A percentile compares a stretch with the other conserved stretches of the same genome.
phyloP scores from a whole-genome alignment of 164 flowering plant species.

The Magnolia changhungtana region DNA sequence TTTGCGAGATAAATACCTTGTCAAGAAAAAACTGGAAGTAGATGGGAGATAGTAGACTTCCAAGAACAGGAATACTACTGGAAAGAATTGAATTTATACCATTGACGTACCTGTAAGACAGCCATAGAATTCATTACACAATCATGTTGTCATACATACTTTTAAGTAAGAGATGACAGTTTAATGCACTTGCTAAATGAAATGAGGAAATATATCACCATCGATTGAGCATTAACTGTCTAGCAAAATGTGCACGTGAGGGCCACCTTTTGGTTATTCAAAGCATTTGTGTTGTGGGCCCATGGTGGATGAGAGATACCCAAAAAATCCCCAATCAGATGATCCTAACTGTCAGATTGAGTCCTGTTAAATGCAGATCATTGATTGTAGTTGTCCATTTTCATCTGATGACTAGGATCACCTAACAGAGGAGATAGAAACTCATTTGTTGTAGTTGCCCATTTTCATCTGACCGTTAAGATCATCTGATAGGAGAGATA shows the following conservation, averaged over 20 bases:
- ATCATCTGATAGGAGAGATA: too few relatives aligned
- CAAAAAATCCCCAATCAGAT: neutral
- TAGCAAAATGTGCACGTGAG: too few relatives aligned
- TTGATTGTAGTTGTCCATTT: too few relatives aligned
- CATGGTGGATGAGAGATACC: neutral
- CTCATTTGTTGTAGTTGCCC: too few relatives aligned
- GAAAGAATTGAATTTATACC: slow-evolving; percentile 73
- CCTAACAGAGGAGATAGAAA: too few relatives aligned
- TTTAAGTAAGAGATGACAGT: too few relatives aligned
- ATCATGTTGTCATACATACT: neutral
- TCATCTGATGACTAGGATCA: too few relatives aligned
- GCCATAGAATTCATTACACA: neutral
- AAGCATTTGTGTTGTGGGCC: too few relatives aligned
- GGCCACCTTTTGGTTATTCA: too few relatives aligned
- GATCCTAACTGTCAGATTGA: neutral
- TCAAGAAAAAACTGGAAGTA: slow-evolving; percentile 96
- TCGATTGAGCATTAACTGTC: too few relatives aligned
- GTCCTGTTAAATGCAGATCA: neutral
- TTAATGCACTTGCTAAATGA: neutral
- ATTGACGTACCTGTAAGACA: slow-evolving; percentile 79
- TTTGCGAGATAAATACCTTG: slow-evolving; percentile 50
- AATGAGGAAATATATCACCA: too few relatives aligned
- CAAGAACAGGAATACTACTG: slow-evolving; percentile 87
- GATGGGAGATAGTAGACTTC: slow-evolving; percentile 76
- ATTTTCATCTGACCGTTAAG: too few relatives aligned